Conservation (phyloP, 768 basidiomycete species). For the Amanita rimosa region DNA sequence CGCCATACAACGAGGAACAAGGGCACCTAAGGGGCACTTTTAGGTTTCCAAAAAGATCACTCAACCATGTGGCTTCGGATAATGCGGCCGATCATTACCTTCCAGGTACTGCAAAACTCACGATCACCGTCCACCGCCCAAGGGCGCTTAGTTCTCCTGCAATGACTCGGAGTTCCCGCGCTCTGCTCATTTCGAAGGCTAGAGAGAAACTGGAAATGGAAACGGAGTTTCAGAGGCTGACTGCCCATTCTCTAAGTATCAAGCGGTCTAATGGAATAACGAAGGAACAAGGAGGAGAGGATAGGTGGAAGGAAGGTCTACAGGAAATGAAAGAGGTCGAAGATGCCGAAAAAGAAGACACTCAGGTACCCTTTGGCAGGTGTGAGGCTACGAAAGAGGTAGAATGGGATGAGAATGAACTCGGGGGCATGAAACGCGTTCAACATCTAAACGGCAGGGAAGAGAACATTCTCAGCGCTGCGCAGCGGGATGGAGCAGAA, state of each 20-base stretch:
- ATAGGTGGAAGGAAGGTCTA: not conserved
- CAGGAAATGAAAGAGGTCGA: too few relatives aligned
- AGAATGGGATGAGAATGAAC: not conserved
- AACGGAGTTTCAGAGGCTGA: not conserved
- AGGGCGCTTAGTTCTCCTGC: slow-evolving; percentile 28
- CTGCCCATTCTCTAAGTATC: not conserved
- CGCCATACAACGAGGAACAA: not conserved
- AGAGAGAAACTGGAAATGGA: slow-evolving; percentile 1
- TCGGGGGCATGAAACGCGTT: not conserved
- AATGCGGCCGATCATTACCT: not conserved
- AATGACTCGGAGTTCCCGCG: slow-evolving; percentile 21
- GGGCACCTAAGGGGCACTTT: not conserved
- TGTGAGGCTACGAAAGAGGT: not conserved
- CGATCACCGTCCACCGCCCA: slow-evolving; percentile 7
- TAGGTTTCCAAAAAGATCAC: slow-evolving; percentile 1
- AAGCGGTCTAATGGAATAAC: not conserved
- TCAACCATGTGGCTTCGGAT: not conserved
- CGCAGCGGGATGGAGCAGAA: not conserved
- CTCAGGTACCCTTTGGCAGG: too few relatives aligned
- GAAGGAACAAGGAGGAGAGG: not conserved
- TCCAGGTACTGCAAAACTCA: not conserved
- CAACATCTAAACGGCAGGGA: too few relatives aligned
- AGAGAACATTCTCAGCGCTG: not conserved
- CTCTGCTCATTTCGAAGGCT: slow-evolving; percentile 16
- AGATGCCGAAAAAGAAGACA: too few relatives aligned